Conservation (phyloP, 192 early-diverging fungal genomes). For the Allomyces javanicus region DNA sequence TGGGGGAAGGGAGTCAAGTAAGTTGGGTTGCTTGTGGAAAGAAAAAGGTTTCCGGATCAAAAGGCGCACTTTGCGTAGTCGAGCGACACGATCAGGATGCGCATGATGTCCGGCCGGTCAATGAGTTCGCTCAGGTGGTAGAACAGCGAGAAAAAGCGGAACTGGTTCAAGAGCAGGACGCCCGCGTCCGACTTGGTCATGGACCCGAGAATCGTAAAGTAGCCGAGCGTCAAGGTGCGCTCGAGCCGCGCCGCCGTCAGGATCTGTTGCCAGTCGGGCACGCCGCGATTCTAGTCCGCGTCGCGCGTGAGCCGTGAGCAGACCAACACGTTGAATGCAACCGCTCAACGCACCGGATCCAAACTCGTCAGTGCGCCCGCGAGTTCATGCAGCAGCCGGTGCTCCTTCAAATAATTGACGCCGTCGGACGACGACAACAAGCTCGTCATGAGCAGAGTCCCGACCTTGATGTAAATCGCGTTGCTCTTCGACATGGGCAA, state of each 20-base stretch:
- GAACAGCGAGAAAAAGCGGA: constrained; percentile 57
- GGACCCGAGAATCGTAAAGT: constrained; percentile 54
- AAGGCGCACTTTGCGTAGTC: constrained; percentile 42
- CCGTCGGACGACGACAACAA: constrained; percentile 43
- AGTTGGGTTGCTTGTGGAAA: not conserved
- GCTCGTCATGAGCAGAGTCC: constrained; percentile 47
- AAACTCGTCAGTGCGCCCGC: constrained; percentile 51
- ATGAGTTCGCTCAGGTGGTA: constrained; percentile 59
- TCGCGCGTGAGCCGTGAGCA: not conserved
- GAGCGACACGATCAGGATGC: constrained; percentile 44
- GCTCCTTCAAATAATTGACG: constrained; percentile 41
- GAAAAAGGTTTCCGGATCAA: not conserved
- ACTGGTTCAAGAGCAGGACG: constrained; percentile 41
- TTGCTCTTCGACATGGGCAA: constrained; percentile 26
- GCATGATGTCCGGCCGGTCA: constrained; percentile 57
- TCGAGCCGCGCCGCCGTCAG: constrained; percentile 61
- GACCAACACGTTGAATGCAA: not conserved
- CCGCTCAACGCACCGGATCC: constrained; percentile 34
- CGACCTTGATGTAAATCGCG: constrained; percentile 30
- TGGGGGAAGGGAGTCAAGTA: constrained; percentile 1
- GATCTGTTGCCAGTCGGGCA: constrained; percentile 8
- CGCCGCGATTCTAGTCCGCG: no score
- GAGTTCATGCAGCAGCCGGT: constrained; percentile 47
- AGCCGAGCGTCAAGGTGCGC: constrained; percentile 45
- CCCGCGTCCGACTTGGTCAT: constrained; percentile 44